These are phyloP conservation scores for Fusarium pilosicola DNA, from an alignment of 2,329 filamentous ascomycete species.

Conservation along the genomic window DNA sequence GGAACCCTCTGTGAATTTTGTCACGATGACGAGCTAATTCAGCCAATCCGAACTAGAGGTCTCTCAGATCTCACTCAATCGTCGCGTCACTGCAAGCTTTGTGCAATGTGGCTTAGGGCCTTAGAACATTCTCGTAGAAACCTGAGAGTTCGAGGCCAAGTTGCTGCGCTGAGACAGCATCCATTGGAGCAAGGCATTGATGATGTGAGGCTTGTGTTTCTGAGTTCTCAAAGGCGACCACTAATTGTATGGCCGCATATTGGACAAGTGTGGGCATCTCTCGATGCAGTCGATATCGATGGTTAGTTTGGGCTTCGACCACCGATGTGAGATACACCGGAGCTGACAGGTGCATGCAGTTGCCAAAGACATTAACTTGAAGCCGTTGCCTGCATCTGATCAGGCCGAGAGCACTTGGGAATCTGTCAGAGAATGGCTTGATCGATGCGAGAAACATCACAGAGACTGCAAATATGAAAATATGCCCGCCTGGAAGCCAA, in stretches of 20 bases:
- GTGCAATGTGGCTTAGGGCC: background rate
- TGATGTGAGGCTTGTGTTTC: background rate
- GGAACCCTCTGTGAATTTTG: slow-evolving; percentile 13
- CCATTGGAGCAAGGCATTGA: background rate
- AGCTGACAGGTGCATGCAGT: background rate
- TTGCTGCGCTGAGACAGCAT: background rate
- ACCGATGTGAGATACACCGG: background rate
- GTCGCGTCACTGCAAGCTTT: background rate
- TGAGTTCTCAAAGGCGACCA: background rate
- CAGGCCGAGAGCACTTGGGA: background rate
- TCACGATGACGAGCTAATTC: background rate
- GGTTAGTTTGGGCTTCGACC: background rate
- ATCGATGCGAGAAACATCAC: background rate
- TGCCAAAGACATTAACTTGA: background rate
- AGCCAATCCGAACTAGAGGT: background rate
- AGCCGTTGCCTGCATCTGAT: background rate
- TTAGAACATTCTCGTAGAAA: background rate
- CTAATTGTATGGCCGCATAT: background rate
- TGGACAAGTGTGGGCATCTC: background rate
- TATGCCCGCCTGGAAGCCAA: background rate
- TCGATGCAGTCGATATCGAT: background rate
- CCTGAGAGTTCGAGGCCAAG: background rate
- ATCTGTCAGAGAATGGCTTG: background rate
- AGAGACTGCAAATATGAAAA: background rate
- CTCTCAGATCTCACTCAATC: background rate